Percentiles rank a stretch among this genome's conserved stretches.
These are phyloP conservation scores for Leishmania amazonensis DNA, from an alignment of 208 protist genomes.

Conservation along the genomic window DNA sequence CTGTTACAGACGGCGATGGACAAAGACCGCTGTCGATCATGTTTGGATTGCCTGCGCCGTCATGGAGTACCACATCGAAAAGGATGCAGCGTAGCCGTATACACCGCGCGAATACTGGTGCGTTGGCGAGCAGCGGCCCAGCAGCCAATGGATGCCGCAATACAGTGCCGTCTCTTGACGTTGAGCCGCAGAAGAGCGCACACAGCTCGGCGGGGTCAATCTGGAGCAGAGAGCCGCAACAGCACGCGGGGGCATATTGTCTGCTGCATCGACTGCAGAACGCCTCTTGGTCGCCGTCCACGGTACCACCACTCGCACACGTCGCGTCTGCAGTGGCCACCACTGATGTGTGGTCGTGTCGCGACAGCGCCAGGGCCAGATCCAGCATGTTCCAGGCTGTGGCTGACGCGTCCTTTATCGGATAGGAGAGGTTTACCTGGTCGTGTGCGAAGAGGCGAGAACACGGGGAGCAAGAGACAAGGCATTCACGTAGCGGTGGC, in stretches of 20 bases:
- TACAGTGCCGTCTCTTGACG: neutral
- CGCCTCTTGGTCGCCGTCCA: neutral
- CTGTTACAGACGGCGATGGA: neutral
- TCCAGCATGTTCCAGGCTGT: neutral
- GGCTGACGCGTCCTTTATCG: neutral
- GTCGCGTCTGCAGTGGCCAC: neutral
- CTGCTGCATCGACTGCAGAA: neutral
- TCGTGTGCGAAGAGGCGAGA: neutral
- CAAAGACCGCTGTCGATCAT: neutral
- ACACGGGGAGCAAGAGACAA: neutral
- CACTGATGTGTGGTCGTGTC: neutral
- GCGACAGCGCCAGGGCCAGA: neutral
- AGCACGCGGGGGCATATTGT: neutral
- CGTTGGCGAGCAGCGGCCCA: neutral
- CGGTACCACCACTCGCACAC: neutral
- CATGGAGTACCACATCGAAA: conserved; percentile 5
- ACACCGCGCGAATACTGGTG: conserved; percentile 7
- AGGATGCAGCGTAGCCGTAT: neutral
- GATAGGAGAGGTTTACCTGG: neutral
- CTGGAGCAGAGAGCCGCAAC: neutral
- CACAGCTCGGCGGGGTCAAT: neutral
- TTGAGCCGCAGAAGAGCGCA: neutral
- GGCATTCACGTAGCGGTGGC: neutral
- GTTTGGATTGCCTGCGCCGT: neutral
- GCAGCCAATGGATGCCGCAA: neutral